These are phyloP conservation scores for Trichoderma asperelloides DNA, from an alignment of 495 filamentous ascomycete genomes.

Conservation along the genomic window DNA sequence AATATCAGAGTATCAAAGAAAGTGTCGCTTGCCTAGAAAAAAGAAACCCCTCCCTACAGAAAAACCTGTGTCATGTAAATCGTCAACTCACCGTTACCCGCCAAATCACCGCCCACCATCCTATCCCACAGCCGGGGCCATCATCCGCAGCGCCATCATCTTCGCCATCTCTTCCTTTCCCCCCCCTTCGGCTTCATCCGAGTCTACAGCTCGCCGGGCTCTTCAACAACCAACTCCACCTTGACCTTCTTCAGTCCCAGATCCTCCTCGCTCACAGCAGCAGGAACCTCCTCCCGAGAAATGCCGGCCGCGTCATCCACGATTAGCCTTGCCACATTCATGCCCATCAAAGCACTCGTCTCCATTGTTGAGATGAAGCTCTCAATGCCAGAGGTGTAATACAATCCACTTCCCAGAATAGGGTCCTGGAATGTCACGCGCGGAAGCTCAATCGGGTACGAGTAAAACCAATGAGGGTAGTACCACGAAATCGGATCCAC, in stretches of 20 bases:
- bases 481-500: slow-evolving; percentile 65
- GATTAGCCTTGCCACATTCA: slow-evolving; percentile 79
- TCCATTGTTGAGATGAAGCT: slow-evolving; percentile 97
- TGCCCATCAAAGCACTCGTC: slow-evolving; percentile 90
- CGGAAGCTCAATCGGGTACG: slow-evolving; percentile 77
- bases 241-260: neutral
- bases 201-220: neutral
- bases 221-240: neutral
- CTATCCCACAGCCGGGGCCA: no score
- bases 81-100: neutral
- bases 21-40: neutral
- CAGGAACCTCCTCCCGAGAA: slow-evolving; percentile 12
- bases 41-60: neutral
- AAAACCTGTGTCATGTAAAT: neutral
- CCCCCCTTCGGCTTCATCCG: neutral
- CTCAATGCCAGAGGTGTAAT: slow-evolving; percentile 92
- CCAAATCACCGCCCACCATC: no score
- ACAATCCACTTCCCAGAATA: slow-evolving; percentile 56
- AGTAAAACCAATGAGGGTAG: slow-evolving; percentile 59
- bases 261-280: neutral
- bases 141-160: neutral
- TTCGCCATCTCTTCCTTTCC: neutral
- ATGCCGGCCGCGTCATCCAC: slow-evolving; percentile 45
- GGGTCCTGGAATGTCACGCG: slow-evolving; percentile 82
- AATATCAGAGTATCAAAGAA: neutral